Evolutionary conservation across 1,284 basidiomycete genomes (phyloP).

Genomic region (Earliella scabrosa): DNA sequence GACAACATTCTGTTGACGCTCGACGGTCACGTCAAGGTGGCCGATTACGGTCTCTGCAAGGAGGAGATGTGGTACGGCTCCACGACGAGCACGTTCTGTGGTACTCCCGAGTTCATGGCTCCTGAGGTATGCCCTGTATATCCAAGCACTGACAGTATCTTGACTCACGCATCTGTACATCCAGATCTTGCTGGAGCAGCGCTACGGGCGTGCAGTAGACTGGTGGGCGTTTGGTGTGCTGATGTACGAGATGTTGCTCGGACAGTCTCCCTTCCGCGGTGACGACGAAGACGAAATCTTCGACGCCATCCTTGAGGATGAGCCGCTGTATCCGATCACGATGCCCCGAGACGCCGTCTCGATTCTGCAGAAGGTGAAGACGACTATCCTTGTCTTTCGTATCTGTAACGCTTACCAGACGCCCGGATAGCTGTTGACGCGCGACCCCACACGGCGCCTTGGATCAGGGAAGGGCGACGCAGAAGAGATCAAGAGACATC

Average conservation of each 20-base stretch:
- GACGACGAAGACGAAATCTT: conserved; percentile 99
- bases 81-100: conserved; percentile 99
- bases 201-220: conserved; percentile 97
- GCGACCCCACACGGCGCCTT: conserved; percentile 92
- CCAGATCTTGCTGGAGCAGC: conserved; percentile 96
- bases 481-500: conserved; percentile 96
- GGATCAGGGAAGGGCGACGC: conserved; percentile 95
- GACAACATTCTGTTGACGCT: conserved; percentile 98
- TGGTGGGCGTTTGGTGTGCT: conserved; percentile 99
- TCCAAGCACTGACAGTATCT: neutral
- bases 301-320: conserved; percentile 98
- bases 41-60: conserved; percentile 99
- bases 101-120: conserved; percentile 99
- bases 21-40: conserved; percentile 98
- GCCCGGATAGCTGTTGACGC: conserved; percentile 78
- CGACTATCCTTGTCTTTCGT: too few relatives aligned
- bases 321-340: conserved; percentile 98
- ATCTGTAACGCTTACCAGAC: neutral
- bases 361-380: conserved; percentile 85
- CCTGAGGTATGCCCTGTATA: conserved; percentile 75
- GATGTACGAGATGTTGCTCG: conserved; percentile 98
- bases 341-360: conserved; percentile 99
- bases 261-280: conserved; percentile 98
- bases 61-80: conserved; percentile 98
- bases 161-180: neutral